Percentiles rank a stretch among this genome's conserved stretches.
Evolutionary conservation across 495 filamentous ascomycete species (phyloP).

Genomic region (Tirmania nivea): DNA sequence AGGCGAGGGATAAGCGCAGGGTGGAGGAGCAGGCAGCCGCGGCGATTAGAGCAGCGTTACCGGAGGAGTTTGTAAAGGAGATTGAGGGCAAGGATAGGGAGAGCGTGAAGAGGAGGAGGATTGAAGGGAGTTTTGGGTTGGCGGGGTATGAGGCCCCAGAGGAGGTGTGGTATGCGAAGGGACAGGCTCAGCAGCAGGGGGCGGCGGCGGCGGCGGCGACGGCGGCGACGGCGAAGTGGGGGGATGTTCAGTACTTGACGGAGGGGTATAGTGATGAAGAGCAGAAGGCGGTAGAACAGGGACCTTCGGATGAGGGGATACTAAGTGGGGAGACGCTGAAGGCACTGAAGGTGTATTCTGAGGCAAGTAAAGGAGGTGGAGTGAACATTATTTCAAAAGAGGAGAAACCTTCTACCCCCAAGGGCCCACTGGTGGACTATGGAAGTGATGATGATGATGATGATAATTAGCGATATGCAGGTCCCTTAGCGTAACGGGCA

Average conservation of each 20-base stretch:
- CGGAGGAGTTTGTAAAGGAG: slow-evolving; percentile 77
- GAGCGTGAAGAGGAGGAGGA: slow-evolving; percentile 64
- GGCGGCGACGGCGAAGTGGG: no score
- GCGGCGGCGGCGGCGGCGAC: neutral
- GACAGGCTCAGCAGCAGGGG: slow-evolving; percentile 16
- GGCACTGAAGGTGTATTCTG: neutral
- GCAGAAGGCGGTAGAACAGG: neutral
- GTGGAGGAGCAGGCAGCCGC: slow-evolving; percentile 98
- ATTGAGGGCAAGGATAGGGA: slow-evolving; percentile 80
- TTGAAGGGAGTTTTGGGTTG: slow-evolving; percentile 74
- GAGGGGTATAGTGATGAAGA: neutral
- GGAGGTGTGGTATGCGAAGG: slow-evolving; percentile 73
- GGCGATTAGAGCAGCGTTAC: slow-evolving; percentile 75
- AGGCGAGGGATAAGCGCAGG: slow-evolving; percentile 69
- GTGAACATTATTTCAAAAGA: neutral
- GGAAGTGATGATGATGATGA: neutral
- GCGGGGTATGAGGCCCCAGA: slow-evolving; percentile 88
- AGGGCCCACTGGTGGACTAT: neutral
- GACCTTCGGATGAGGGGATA: neutral
- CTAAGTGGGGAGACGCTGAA: neutral
- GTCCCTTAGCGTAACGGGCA: no score
- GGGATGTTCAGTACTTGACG: neutral
- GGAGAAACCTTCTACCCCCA: neutral
- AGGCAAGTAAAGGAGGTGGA: neutral
- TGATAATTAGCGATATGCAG: no score